Evolutionary conservation across 73 alveolate species (phyloP).

Genomic region (Stentor coeruleus): DNA sequence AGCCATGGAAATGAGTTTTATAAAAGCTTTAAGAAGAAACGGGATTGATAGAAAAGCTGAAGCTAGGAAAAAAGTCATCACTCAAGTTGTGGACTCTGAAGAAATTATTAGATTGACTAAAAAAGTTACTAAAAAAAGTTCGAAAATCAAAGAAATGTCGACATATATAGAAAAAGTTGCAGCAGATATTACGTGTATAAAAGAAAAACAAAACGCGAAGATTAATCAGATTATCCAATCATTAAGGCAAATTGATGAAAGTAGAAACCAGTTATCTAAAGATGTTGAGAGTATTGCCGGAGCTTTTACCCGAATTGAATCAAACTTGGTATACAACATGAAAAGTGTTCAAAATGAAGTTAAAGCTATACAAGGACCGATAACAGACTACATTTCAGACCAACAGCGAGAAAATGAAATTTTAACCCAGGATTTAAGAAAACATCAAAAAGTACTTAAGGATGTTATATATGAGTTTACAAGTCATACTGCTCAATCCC

Average conservation of each 20-base stretch:
- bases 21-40: slow-evolving; percentile 1
- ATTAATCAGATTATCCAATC: neutral
- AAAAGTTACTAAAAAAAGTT: neutral
- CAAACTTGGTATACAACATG: neutral
- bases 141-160: neutral
- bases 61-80: neutral
- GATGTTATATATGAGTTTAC: neutral
- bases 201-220: neutral
- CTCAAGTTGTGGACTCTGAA: neutral
- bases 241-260: neutral
- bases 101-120: neutral
- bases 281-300: neutral
- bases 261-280: neutral
- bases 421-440: neutral
- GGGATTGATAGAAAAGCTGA: neutral
- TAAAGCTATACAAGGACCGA: slow-evolving; percentile 18
- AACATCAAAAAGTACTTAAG: neutral
- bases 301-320: neutral
- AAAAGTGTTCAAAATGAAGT: neutral
- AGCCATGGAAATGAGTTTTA: slow-evolving; percentile 24
- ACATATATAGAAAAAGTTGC: slow-evolving; percentile 11
- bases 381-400: slow-evolving; percentile 17
- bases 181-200: neutral
- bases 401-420: neutral
- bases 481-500: no score